Conservation (phyloP, 208 protist genomes). For the Sergeia podlipaevii region DNA sequence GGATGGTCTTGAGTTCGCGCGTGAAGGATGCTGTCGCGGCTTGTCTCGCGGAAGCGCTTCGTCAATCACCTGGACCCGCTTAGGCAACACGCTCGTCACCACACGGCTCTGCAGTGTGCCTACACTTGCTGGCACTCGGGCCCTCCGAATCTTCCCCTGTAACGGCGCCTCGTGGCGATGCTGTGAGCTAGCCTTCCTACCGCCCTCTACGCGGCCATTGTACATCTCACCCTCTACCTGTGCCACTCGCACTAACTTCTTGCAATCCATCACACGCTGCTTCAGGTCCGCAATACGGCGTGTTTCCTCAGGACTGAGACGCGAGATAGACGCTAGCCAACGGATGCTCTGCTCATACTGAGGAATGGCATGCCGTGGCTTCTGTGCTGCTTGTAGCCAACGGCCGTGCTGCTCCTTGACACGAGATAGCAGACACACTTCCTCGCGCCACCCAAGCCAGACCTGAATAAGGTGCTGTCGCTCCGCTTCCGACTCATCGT, state of each 20-base stretch:
- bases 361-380: conserved; percentile 33
- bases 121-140: neutral
- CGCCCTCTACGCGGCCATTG: conserved; percentile 2
- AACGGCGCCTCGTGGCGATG: neutral
- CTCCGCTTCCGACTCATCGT: neutral
- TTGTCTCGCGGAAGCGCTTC: neutral
- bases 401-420: conserved; percentile 51
- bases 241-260: conserved; percentile 14
- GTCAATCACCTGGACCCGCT: conserved; percentile 31
- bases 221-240: conserved; percentile 22
- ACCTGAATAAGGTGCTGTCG: neutral
- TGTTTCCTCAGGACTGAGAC: conserved; percentile 32
- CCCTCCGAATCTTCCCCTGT: neutral
- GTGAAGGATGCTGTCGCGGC: no score
- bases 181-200: neutral
- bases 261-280: conserved; percentile 27
- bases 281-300: conserved; percentile 31
- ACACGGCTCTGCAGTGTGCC: conserved; percentile 29
- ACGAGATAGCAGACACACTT: conserved; percentile 52
- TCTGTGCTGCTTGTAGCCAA: conserved; percentile 37
- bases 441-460: conserved; percentile 60
- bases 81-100: conserved; percentile 61
- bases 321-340: conserved; percentile 44
- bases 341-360: conserved; percentile 57
- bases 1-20: no score